Percentiles rank a stretch among this genome's conserved stretches.
phyloP scores from a whole-genome alignment of 768 basidiomycete species.

The Mycena olivaceomarginata region DNA sequence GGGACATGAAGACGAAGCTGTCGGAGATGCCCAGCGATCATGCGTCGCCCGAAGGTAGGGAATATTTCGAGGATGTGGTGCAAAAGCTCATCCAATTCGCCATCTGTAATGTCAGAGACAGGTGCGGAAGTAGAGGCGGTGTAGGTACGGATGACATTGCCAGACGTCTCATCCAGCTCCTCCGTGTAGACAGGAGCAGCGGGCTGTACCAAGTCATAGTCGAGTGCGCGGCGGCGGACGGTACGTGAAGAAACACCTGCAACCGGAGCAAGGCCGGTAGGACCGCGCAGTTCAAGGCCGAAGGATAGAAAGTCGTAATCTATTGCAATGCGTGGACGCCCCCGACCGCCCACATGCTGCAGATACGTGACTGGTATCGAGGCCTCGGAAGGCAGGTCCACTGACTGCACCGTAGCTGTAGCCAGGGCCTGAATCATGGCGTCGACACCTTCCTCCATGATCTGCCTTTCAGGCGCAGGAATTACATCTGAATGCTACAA shows the following conservation, averaged over 20 bases:
- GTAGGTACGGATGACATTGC: constrained; percentile 39
- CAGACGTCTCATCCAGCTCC: constrained; percentile 30
- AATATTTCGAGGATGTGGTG: no score
- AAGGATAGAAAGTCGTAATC: no score
- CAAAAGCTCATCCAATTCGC: no score
- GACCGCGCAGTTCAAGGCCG: not conserved
- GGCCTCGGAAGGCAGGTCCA: constrained; percentile 31
- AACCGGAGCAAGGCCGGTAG: constrained; percentile 43
- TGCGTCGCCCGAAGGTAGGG: no score
- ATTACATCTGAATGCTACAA: constrained; percentile 33
- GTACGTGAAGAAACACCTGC: constrained; percentile 46
- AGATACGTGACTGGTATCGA: no score
- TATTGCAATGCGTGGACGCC: no score
- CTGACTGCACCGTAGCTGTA: constrained; percentile 20
- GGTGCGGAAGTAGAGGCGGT: constrained; percentile 26
- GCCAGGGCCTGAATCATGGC: constrained; percentile 38
- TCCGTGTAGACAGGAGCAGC: no score
- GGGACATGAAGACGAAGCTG: no score
- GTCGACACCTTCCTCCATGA: constrained; percentile 31
- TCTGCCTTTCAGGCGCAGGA: constrained; percentile 29
- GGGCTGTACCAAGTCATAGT: constrained; percentile 35
- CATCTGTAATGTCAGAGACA: no score
- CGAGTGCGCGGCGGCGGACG: constrained; percentile 48
- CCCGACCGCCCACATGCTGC: constrained; percentile 29
- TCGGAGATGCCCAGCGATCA: no score